phyloP scores from a whole-genome alignment of 352 stramenopile species.

The Phytophthora fragariae region DNA sequence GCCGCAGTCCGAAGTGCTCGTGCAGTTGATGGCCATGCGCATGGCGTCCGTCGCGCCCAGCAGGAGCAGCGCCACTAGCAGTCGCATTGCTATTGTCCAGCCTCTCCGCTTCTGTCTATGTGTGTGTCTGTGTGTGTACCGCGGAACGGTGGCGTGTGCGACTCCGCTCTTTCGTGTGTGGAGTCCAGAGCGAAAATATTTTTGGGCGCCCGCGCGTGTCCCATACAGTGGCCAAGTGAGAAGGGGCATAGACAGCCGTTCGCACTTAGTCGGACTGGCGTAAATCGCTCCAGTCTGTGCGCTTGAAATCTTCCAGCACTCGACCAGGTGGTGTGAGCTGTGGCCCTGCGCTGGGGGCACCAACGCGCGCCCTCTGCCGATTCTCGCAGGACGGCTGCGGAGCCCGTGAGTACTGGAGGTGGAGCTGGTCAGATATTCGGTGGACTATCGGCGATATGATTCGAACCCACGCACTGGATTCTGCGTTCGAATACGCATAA shows the following conservation, averaged over 20 bases:
- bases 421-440: not conserved
- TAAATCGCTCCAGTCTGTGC: not conserved
- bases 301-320: not conserved
- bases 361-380: not conserved
- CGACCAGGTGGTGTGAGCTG: not conserved
- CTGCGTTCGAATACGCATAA: not conserved
- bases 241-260: not conserved
- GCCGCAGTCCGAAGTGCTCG: constrained; percentile 64
- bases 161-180: not conserved
- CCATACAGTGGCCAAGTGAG: not conserved
- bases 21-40: constrained; percentile 61
- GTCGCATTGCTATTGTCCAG: constrained; percentile 15
- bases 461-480: constrained; percentile 29
- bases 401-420: not conserved
- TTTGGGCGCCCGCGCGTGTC: not conserved
- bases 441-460: constrained; percentile 18
- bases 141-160: not conserved
- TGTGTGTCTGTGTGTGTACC: not conserved
- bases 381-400: not conserved
- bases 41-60: constrained; percentile 19
- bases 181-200: not conserved
- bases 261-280: not conserved
- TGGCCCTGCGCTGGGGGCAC: not conserved
- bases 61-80: constrained; percentile 16
- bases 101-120: not conserved